Evolutionary conservation across 768 basidiomycete species (phyloP), one percentile per base, ranked within the genome.

Genomic region (Suillus hirtellus): DNA sequence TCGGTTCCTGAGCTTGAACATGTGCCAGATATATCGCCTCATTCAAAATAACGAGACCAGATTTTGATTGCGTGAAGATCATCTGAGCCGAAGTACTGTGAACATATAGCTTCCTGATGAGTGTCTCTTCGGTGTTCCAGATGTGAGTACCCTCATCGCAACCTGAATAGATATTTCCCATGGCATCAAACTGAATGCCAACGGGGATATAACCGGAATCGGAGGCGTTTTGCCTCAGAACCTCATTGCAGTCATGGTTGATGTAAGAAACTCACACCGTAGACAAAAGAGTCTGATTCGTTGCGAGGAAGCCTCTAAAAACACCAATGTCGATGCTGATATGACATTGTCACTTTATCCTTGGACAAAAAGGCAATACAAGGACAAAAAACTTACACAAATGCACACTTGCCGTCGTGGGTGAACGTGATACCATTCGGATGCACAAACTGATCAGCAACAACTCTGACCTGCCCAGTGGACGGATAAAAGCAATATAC

Each of bases 131-230:
- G 14, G 76, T 59, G 67, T 82, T 80, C 82, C 85, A 87, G 6
- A 88, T 87, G 34, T 89, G 84, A 0, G 85, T 81, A 44, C 89
- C 89, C 62, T 91, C 90, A n/a, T 84, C 88, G 61, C 84, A 84
- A 1, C 86, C 87, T 0, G 86, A 77, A 69, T 85, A 92, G 0
- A 92, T 82, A 65, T 91, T 90, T 0, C 88, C 88, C 0, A 79
- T 71, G 4, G 76, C 76, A 67, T 92, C 90, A 1, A 88, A 78
- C 68, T 88, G 85, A 11, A 90, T 73, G 12, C 89, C 89, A 64
- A 91, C 89, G 7, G 89, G 84, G 37, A 86, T 74, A 1, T n/a
- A n/a, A n/a, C 89, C 90, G 24, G 87, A 78, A 63, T 90, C 89
- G 9, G 76, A 69, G 65, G 35, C 6, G 14, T 27, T 31, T 64